These are phyloP conservation scores for Pyrus hybrid DNA, from an alignment of 331 rosid genomes.

Conservation along the genomic window DNA sequence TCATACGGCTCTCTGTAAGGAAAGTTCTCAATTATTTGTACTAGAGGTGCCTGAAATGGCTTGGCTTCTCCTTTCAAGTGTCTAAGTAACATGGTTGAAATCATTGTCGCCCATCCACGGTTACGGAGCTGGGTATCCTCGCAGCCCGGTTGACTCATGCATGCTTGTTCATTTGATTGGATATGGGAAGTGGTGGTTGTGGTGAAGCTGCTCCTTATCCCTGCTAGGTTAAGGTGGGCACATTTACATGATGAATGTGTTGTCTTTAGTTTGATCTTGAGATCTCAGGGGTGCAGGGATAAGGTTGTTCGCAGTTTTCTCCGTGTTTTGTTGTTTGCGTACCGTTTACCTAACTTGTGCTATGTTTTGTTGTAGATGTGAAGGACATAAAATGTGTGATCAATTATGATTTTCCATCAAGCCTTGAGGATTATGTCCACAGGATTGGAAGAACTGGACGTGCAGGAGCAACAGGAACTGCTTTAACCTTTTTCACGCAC, in stretches of 20 bases:
- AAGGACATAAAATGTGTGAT: slow-evolving; percentile 92
- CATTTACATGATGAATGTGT: slow-evolving; percentile 88
- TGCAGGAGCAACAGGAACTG: slow-evolving; percentile 97
- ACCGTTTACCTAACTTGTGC: slow-evolving; percentile 10
- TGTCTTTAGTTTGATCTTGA: slow-evolving; percentile 70
- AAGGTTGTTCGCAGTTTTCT: slow-evolving; percentile 73
- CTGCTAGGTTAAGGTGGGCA: slow-evolving; percentile 99
- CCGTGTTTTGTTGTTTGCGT: slow-evolving; percentile 16
- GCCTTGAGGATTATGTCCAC: slow-evolving; percentile 98
- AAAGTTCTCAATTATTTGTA: slow-evolving; percentile 18
- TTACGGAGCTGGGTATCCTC: slow-evolving; percentile 83
- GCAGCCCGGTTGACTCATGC: slow-evolving; percentile 98
- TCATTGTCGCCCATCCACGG: slow-evolving; percentile 82
- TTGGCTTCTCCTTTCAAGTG: slow-evolving; percentile 26
- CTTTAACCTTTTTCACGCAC: slow-evolving; percentile 70
- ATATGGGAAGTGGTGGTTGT: slow-evolving; percentile 53
- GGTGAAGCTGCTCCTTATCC: slow-evolving; percentile 99
- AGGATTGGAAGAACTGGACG: slow-evolving; percentile 98
- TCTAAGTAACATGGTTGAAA: slow-evolving; percentile 32
- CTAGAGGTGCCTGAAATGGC: slow-evolving; percentile 33
- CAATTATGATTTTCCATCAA: slow-evolving; percentile 89
- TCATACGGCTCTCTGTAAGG: slow-evolving; percentile 13
- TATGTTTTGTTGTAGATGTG: slow-evolving; percentile 65
- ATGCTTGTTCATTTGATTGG: slow-evolving; percentile 62
- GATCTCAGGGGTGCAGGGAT: slow-evolving; percentile 84